Conservation (phyloP, 129 eudicot species). For the Solidago caesia region DNA sequence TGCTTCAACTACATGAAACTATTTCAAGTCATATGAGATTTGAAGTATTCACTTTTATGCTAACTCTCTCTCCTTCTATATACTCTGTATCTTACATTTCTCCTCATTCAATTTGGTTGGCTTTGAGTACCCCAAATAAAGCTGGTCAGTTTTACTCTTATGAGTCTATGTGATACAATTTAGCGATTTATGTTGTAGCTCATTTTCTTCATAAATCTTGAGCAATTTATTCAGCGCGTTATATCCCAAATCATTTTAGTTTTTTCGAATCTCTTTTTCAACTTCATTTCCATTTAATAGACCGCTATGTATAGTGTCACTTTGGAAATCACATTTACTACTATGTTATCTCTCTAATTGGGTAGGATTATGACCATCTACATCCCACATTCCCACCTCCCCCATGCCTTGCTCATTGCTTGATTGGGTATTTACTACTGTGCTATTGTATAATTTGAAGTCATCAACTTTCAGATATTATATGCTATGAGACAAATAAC, state of each 20-base stretch:
- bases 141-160: neutral
- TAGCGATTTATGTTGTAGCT: neutral
- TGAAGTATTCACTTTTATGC: neutral
- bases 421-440: too few species aligned
- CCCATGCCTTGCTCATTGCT: too few species aligned
- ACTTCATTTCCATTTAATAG: neutral
- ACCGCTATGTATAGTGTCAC: neutral
- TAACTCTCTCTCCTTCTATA: conserved; percentile 1
- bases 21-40: neutral
- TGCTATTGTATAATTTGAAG: too few species aligned
- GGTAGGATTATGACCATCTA: too few species aligned
- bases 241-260: neutral
- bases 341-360: neutral
- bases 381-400: too few species aligned
- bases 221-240: neutral
- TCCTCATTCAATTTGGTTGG: neutral
- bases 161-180: neutral
- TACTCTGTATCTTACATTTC: neutral
- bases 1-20: conserved; percentile 7
- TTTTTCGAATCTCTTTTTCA: neutral
- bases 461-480: too few species aligned
- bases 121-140: neutral
- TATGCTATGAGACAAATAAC: too few species aligned
- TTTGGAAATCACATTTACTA: neutral
- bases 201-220: neutral